A percentile compares a stretch with the other conserved stretches of the same genome.
phyloP scores from a whole-genome alignment of 805 yeast genomes.

The Monosporozyma yasuniensis region DNA sequence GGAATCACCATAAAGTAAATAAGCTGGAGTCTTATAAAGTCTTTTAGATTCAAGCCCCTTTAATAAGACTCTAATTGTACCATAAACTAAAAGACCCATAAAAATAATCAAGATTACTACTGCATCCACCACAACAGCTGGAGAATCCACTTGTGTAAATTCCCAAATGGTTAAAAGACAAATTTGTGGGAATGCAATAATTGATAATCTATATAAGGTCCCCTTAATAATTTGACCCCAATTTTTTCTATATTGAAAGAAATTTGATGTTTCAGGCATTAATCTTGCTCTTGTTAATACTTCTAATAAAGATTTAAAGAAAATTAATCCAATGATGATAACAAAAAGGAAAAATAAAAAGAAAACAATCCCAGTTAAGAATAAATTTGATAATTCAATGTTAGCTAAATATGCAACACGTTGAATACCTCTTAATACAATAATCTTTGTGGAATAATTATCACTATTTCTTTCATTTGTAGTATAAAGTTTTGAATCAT shows the following conservation, averaged over 20 bases:
- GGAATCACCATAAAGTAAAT: constrained; percentile 76
- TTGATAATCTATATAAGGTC: constrained; percentile 69
- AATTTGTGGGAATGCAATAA: constrained; percentile 83
- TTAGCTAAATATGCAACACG: constrained; percentile 79
- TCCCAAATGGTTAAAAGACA: constrained; percentile 82
- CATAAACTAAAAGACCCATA: constrained; percentile 54
- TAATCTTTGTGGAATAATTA: constrained; percentile 52
- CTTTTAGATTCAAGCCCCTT: constrained; percentile 64
- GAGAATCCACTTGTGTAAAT: constrained; percentile 72
- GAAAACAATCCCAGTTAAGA: constrained; percentile 79
- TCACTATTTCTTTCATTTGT: constrained; percentile 56
- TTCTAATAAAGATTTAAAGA: constrained; percentile 65
- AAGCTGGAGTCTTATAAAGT: constrained; percentile 85
- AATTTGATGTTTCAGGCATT: constrained; percentile 50
- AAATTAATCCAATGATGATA: constrained; percentile 44
- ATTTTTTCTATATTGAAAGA: constrained; percentile 66
- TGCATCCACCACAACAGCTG: constrained; percentile 76
- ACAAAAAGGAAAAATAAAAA: constrained; percentile 68
- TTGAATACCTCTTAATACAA: constrained; percentile 83
- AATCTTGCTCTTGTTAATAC: constrained; percentile 47
- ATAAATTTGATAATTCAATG: constrained; percentile 79
- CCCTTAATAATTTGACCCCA: constrained; percentile 88
- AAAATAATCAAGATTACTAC: constrained; percentile 54
- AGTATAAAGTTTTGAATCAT: constrained; percentile 49
- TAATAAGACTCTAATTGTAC: constrained; percentile 62